phyloP scores from a whole-genome alignment of 2,329 filamentous ascomycete genomes.

The Monilinia fructicola region DNA sequence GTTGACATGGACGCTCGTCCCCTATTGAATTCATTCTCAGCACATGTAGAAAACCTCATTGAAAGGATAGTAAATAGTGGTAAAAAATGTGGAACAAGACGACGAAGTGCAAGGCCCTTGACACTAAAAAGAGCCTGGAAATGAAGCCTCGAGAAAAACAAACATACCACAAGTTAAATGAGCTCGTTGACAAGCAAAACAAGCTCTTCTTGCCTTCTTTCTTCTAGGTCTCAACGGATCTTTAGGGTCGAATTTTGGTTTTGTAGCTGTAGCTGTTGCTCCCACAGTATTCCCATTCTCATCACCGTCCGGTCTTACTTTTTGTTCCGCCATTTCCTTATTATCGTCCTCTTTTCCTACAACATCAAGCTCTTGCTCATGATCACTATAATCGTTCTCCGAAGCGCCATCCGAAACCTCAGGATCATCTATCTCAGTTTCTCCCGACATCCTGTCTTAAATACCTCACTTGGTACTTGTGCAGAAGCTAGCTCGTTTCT shows the following conservation, averaged over 20 bases:
- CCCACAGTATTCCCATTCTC: slow-evolving; percentile 37
- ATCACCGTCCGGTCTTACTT: slow-evolving; percentile 37
- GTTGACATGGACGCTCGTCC: slow-evolving; percentile 89
- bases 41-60: slow-evolving; percentile 12
- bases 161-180: slow-evolving; percentile 97
- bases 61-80: not conserved
- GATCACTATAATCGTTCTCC: slow-evolving; percentile 42
- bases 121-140: slow-evolving; percentile 2
- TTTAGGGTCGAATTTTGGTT: slow-evolving; percentile 73
- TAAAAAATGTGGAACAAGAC: slow-evolving; percentile 25
- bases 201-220: slow-evolving; percentile 94
- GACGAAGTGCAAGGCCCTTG: slow-evolving; percentile 8
- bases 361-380: slow-evolving; percentile 39
- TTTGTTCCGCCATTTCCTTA: slow-evolving; percentile 40
- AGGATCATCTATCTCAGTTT: slow-evolving; percentile 41
- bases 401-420: slow-evolving; percentile 41
- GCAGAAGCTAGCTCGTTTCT: slow-evolving; percentile 34
- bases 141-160: slow-evolving; percentile 28
- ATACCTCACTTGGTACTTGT: slow-evolving; percentile 32
- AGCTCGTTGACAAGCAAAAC: slow-evolving; percentile 93
- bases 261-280: slow-evolving; percentile 50
- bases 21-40: slow-evolving; percentile 53
- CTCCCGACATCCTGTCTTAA: slow-evolving; percentile 42
- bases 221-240: slow-evolving; percentile 85
- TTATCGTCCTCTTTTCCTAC: slow-evolving; percentile 40